Evolutionary conservation across 257 asterid species (phyloP).

Genomic region (Solanum corneliomulleri): DNA sequence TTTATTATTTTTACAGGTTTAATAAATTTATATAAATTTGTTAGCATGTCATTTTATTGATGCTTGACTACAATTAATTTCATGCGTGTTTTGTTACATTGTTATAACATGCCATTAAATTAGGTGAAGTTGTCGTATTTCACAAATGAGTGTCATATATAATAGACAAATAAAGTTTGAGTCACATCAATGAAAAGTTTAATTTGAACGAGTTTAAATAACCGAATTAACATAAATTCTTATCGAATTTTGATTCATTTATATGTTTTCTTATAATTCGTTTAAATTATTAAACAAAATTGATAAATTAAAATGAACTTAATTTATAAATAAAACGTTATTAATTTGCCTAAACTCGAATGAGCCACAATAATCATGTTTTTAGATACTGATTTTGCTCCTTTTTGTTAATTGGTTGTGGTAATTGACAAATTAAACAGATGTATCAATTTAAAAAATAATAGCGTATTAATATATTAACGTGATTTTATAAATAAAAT

Average conservation of each 20-base stretch:
- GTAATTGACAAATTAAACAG: background rate
- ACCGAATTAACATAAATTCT: background rate
- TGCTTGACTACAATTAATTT: background rate
- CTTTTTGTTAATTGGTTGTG: background rate
- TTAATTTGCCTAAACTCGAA: background rate
- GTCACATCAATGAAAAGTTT: background rate
- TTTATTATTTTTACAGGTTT: background rate
- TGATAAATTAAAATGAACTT: background rate
- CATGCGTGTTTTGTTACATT: background rate
- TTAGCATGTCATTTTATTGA: background rate
- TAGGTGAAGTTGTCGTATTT: background rate
- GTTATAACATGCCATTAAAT: background rate
- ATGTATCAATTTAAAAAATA: background rate
- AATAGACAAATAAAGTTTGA: background rate
- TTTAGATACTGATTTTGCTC: background rate
- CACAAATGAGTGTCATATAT: background rate
- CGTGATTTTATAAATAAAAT: background rate
- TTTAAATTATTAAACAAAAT: background rate
- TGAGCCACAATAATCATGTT: background rate
- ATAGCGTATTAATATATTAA: too few species aligned
- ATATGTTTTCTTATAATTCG: background rate
- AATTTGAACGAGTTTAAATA: background rate
- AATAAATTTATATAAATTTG: background rate
- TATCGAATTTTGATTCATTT: background rate
- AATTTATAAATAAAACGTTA: background rate